A percentile compares a stretch with the other conserved stretches of the same genome.
phyloP scores from a whole-genome alignment of 2,329 filamentous ascomycete genomes.

The Colletotrichum tropicale region DNA sequence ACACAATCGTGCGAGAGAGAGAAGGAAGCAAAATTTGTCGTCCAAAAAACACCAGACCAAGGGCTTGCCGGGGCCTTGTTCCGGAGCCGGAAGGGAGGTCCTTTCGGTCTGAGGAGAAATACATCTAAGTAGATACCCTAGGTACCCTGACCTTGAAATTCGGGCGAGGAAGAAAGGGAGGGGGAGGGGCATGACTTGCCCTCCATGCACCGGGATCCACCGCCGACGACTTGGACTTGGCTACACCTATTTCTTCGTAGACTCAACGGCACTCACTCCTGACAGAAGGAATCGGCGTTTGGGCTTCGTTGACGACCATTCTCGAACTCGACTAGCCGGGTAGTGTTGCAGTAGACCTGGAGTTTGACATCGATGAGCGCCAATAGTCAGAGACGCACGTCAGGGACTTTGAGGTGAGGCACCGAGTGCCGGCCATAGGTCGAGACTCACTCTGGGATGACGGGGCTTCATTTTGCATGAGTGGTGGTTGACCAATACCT shows the following conservation, averaged over 20 bases:
- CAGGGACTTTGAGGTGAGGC: not conserved
- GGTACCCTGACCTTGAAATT: not conserved
- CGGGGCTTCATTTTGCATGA: not conserved
- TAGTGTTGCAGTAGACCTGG: not conserved
- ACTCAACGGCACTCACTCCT: not conserved
- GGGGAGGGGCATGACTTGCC: conserved; percentile 31
- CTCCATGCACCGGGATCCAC: conserved; percentile 20
- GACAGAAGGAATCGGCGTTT: not conserved
- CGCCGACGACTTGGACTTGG: not conserved
- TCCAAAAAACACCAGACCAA: not conserved
- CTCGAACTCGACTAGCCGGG: not conserved
- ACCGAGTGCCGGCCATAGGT: not conserved
- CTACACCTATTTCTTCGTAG: not conserved
- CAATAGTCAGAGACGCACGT: not conserved
- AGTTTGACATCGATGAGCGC: not conserved
- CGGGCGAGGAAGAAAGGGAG: conserved; percentile 3
- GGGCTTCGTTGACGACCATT: not conserved
- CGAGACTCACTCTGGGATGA: not conserved
- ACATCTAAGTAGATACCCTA: not conserved
- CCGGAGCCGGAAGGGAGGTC: conserved; percentile 9
- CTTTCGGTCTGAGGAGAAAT: not conserved
- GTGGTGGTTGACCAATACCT: not conserved
- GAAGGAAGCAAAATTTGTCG: not conserved
- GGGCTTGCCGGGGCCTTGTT: not conserved
- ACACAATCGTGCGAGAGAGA: not conserved